Base-by-base conservation (phyloP, 129 eudicot species). In the Deinandra increscens region DNA sequence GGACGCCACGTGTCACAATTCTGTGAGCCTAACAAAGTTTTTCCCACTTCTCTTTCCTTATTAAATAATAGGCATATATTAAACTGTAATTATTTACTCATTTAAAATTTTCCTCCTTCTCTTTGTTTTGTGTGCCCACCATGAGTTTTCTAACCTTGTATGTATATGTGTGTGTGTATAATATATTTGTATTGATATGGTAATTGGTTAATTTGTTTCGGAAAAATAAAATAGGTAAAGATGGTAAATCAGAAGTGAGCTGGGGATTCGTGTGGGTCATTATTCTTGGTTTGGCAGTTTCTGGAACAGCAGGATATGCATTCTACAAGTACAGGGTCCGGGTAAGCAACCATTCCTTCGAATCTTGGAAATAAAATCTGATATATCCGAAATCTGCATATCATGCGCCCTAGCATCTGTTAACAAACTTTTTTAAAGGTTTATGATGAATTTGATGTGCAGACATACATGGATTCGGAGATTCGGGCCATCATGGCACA, bases 401-500 rank as follows among this genome's bases (percentile, higher is more conserved):
- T 36, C 39, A 4, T 36, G 4, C 39, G 5, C 0, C 39, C 6
- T 36, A 36, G 39, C 7, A 36, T 36, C 0, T 11, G 14, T 9
- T 64, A 6, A 4, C 3, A n/a, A n/a, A 6, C 9, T 37, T 31
- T 10, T 8, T 17, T 9, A n/a, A n/a, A n/a, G 4, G n/a, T 62
- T 62, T 15, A 18, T 62, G 68, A 36, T 19, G 14, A 37, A 62
- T 48, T 53, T 68, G 11, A 29, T 70, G 51, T 70, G 84, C 87
- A 89, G 96, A 84, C 86, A 29, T 89, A 89, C 83, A 89, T 89
- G 96, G 96, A 89, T 63, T 89, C 98, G 0, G 98, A 91, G 87
- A 91, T 91, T 64, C 80, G 98, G 26, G 98, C 98, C 9, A 91
- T 91, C 75, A 91, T 91, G 97, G 96, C 97, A 23, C 97, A 91